Evolutionary conservation across 192 early-diverging fungal species (phyloP), one percentile per base, ranked within the genome.

Genomic region (Dissophora globulifera): DNA sequence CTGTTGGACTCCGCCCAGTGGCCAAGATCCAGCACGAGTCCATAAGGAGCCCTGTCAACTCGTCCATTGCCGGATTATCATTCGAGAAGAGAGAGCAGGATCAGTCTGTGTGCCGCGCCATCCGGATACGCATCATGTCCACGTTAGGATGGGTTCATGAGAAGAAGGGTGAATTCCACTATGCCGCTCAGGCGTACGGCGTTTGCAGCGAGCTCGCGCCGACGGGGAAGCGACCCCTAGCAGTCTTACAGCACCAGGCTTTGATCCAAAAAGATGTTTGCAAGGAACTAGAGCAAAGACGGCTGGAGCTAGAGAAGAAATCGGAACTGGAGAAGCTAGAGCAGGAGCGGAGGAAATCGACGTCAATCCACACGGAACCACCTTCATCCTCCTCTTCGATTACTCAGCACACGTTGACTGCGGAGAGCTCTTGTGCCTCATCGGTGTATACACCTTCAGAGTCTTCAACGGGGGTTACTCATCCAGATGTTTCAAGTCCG

Each of bases 71-170:
- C 3, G 42, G 25, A 0, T 33, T 67, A 20, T 26, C 72, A 3
- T 35, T 29, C 7, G 51, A 31, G 11, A 58, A 66, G 22, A 62
- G 50, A 26, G 58, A 61, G 17, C 13, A 25, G 4, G 72, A 76
- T 27, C 56, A 42, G 40, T 16, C 46, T 17, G 41, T 60, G 42
- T 66, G 63, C 25, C 50, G 72, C 16, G 62, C 72, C 1, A 64
- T 76, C n/a, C 72, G 72, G 15, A 76, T 76, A 23, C 49, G 72
- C 50, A 32, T 62, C 52, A 61, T 76, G 72, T 76, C 50, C 40
- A 76, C 72, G 2, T 41, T 76, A 5, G 72, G 72, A n/a, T 76
- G 72, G 72, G 72, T 67, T 4, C 72, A 76, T 41, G 63, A 76
- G 32, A 53, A 63, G 23, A 67, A 61, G 52, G 63, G 63, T 38